Conservation (phyloP, 768 basidiomycete species). For the Boletus subparvulus region DNA sequence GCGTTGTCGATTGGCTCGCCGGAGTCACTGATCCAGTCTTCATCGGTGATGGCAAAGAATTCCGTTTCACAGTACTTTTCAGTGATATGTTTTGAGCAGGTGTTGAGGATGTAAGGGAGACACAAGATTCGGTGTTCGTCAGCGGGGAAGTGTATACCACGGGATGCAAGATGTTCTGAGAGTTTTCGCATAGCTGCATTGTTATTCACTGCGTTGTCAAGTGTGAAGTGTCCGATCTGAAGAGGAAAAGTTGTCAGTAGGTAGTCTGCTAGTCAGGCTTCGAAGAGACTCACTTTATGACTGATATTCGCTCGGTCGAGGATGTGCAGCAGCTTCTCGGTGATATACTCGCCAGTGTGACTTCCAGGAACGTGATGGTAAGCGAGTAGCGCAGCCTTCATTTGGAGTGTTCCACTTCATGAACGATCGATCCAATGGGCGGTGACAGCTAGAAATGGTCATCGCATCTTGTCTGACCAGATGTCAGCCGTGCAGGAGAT, state of each 20-base stretch:
- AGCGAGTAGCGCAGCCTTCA: conserved; percentile 5
- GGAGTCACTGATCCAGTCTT: too few relatives aligned
- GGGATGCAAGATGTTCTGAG: too few relatives aligned
- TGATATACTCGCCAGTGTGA: conserved; percentile 15
- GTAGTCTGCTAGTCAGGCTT: not conserved
- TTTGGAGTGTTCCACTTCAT: not conserved
- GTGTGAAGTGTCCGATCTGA: not conserved
- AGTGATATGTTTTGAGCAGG: too few relatives aligned
- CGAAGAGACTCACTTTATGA: not conserved
- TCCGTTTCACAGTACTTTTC: too few relatives aligned
- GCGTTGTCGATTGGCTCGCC: too few relatives aligned
- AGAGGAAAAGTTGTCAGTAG: too few relatives aligned
- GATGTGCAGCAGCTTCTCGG: not conserved
- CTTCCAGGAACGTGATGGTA: conserved; percentile 16
- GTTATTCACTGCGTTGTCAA: not conserved
- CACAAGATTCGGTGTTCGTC: too few relatives aligned
- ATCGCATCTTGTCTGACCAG: too few relatives aligned
- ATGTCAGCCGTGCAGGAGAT: too few relatives aligned
- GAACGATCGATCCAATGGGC: conserved; percentile 4
- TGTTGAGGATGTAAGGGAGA: too few relatives aligned
- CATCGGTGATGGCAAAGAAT: too few relatives aligned
- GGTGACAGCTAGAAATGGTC: conserved; percentile 4
- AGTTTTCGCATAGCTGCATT: not conserved
- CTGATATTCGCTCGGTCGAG: not conserved
- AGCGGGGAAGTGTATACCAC: too few relatives aligned